Evolutionary conservation across 2,329 filamentous ascomycete genomes (phyloP).

Genomic region (Nemania serpens): DNA sequence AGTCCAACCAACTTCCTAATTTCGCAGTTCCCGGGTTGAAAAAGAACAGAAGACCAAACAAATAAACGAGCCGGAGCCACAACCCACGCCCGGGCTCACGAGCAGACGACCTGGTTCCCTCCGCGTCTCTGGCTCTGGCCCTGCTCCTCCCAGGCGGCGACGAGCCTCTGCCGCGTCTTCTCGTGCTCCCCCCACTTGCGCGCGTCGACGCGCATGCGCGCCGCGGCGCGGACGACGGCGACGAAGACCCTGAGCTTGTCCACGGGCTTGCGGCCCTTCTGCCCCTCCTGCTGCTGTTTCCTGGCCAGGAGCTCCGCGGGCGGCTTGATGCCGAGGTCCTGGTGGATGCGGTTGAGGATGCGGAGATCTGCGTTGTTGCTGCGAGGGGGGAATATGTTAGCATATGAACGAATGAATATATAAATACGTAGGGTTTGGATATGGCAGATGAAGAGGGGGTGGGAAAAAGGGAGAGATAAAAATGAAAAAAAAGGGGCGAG

Average conservation of each 20-base stretch:
- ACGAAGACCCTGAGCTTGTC: constrained; percentile 51
- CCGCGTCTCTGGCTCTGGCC: constrained; percentile 1
- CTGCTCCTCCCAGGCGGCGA: constrained; percentile 50
- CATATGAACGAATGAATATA: constrained; percentile 26
- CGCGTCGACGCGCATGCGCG: constrained; percentile 55
- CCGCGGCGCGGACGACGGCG: constrained; percentile 56
- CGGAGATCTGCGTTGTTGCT: constrained; percentile 93
- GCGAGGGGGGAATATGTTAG: constrained; percentile 28
- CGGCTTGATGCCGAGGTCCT: constrained; percentile 51
- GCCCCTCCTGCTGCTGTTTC: constrained; percentile 34
- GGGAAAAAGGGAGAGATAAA: too few relatives aligned
- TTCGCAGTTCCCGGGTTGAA: too few relatives aligned
- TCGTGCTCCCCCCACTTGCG: constrained; percentile 58
- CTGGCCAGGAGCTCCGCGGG: constrained; percentile 38
- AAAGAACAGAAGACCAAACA: too few relatives aligned
- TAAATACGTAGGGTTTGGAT: not conserved
- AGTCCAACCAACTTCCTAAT: too few relatives aligned
- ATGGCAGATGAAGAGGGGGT: too few relatives aligned
- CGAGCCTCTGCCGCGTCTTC: constrained; percentile 52
- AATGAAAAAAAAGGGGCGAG: not conserved
- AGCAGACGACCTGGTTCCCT: not conserved
- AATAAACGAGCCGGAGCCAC: not conserved
- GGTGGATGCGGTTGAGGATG: constrained; percentile 82
- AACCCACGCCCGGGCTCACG: too few relatives aligned
- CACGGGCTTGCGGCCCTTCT: constrained; percentile 12